Base-by-base conservation (phyloP, 2,329 filamentous ascomycete genomes). In the Lizonia empirigonia region DNA sequence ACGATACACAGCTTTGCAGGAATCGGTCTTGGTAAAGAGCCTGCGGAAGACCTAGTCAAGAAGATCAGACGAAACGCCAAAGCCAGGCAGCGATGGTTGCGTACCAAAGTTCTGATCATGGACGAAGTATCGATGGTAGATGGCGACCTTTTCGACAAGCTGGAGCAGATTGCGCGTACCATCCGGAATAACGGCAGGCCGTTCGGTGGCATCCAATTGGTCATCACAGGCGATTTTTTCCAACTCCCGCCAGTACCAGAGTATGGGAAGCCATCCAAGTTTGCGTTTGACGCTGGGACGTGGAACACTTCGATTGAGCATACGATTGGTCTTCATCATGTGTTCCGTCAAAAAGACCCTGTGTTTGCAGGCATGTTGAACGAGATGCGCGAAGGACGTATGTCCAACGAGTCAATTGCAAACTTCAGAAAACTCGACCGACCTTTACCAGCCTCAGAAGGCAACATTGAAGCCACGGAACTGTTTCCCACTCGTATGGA, bases 101-200 rank as follows among this genome's bases (percentile, higher is more conserved):
- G 86, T 49, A 96, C 91, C 0, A 96, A 92, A 67, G 85, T 91
- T 10, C 82, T 99, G 19, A 82, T 99, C 60, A 84, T 99, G 63
- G 94, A 99, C 73, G 94, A 99, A 71, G 87, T 99, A 3, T 97
- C 94, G 10, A 99, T 99, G 95, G 92, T 99, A 4, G 94, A 99
- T 64, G 94, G 91, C 1, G 92, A 97, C 26, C 80, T 99, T 0
- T 99, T 97, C 61, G 94, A 99, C 77, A 99, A 99, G 73, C 82
- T 99, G 15, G 91, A 95, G 55, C 84, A 89, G 54, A 89, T 99
- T 60, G 93, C 92, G 12, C 84, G 93, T 48, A 85, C 81, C 3
- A 85, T 99, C 55, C 85, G 92, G 45, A 96, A 95, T 69, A 97
- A 96, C 63, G 92, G 90, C 8, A 84, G 90, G 8, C 89, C 94